A percentile compares a stretch with the other conserved stretches of the same genome.
Conservation (phyloP, 352 stramenopile genomes). For the Phytophthora syringae region DNA sequence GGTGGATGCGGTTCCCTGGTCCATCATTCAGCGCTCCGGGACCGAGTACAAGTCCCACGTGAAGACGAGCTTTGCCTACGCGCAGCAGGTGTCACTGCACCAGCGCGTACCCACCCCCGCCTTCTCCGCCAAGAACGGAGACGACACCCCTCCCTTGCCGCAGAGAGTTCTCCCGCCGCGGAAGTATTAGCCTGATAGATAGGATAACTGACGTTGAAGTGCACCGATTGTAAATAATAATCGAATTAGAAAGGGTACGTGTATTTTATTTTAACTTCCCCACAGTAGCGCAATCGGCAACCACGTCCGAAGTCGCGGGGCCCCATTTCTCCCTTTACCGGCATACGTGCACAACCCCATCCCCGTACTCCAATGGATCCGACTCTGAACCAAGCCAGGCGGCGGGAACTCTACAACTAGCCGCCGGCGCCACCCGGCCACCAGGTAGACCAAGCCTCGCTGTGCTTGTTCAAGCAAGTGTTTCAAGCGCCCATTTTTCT, state of each 20-base stretch:
- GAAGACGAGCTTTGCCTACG: constrained; percentile 68
- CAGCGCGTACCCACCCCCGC: constrained; percentile 66
- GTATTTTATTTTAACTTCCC: too few species aligned
- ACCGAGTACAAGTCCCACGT: constrained; percentile 75
- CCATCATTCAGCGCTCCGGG: constrained; percentile 54
- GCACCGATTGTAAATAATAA: too few species aligned
- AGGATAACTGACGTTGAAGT: too few species aligned
- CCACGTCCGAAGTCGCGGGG: too few species aligned
- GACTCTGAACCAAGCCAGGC: too few species aligned
- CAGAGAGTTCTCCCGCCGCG: constrained; percentile 12
- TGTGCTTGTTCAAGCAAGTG: not conserved
- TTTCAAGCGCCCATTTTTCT: not conserved
- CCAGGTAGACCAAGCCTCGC: not conserved
- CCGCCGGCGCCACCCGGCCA: too few species aligned
- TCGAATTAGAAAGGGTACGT: too few species aligned
- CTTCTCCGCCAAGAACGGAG: constrained; percentile 55
- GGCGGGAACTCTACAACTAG: too few species aligned
- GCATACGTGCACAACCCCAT: too few species aligned
- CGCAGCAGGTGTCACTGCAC: constrained; percentile 67
- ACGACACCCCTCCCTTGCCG: constrained; percentile 13
- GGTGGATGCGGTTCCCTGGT: constrained; percentile 52
- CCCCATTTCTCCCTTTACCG: too few species aligned
- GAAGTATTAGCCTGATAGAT: constrained; percentile 32
- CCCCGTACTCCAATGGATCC: too few species aligned
- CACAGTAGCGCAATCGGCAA: too few species aligned